Evolutionary conservation across 2,329 filamentous ascomycete species (phyloP).

Genomic region (Fusarium tjaetaba): DNA sequence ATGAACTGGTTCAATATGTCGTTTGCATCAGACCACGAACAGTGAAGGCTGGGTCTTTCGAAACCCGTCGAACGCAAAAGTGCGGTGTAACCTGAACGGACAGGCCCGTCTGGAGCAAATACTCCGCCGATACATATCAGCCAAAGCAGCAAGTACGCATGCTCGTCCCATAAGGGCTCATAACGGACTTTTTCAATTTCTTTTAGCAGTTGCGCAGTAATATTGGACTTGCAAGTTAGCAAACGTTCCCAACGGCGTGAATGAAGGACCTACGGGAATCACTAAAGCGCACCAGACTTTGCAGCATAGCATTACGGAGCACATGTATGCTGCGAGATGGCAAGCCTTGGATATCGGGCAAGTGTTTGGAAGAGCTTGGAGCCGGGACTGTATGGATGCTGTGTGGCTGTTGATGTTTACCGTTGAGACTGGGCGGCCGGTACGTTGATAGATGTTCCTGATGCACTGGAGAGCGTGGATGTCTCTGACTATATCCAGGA

Average conservation of each 20-base stretch:
- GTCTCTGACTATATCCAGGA: constrained; percentile 52
- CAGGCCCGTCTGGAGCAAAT: neutral
- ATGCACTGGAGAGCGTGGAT: constrained; percentile 52
- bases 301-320: constrained; percentile 53
- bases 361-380: constrained; percentile 39
- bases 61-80: neutral
- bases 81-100: neutral
- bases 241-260: too few relatives aligned
- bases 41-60: rapidly evolving
- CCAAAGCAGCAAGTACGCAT: neutral
- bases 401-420: constrained; percentile 52
- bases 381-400: constrained; percentile 55
- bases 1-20: neutral
- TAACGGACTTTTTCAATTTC: neutral
- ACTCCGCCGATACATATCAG: neutral
- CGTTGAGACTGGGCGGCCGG: constrained; percentile 41
- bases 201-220: neutral
- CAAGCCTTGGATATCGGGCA: constrained; percentile 47
- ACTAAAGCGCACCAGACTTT: constrained; percentile 51
- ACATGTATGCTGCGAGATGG: constrained; percentile 54
- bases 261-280: constrained; percentile 49
- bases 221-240: neutral
- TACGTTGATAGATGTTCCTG: constrained; percentile 42
- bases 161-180: neutral
- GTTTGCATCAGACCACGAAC: neutral